phyloP scores from a whole-genome alignment of 78 protist species.

The Dictyostelium intermedium region DNA sequence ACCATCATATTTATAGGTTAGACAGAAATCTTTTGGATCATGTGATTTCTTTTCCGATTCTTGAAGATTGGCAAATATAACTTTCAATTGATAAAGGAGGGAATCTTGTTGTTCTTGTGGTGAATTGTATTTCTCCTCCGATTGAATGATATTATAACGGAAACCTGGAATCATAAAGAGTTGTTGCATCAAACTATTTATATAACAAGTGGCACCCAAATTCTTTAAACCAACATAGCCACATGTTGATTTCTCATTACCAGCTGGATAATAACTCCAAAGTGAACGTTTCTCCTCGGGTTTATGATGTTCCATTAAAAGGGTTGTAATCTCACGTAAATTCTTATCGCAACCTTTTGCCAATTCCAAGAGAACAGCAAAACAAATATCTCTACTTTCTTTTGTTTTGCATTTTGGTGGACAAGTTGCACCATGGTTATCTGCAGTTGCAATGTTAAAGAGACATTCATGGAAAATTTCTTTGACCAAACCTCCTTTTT shows the following conservation, averaged over 20 bases:
- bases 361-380: conserved; percentile 63
- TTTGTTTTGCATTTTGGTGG: conserved; percentile 83
- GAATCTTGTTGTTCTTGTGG: conserved; percentile 31
- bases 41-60: conserved; percentile 83
- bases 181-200: conserved; percentile 92
- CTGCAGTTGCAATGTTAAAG: conserved; percentile 81
- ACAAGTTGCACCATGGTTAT: conserved; percentile 76
- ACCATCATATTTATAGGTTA: conserved; percentile 81
- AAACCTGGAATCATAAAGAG: conserved; percentile 81
- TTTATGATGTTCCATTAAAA: conserved; percentile 34
- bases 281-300: conserved; percentile 45
- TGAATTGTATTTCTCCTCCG: conserved; percentile 21
- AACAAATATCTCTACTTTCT: conserved; percentile 60
- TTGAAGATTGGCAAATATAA: conserved; percentile 80
- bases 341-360: conserved; percentile 27
- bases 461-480: conserved; percentile 66
- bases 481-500: conserved; percentile 33
- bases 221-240: conserved; percentile 92
- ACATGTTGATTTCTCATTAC: conserved; percentile 72
- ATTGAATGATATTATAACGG: conserved; percentile 66
- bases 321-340: not conserved
- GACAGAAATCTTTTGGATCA: conserved; percentile 80
- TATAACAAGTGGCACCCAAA: conserved; percentile 94
- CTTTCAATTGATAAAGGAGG: conserved; percentile 68
- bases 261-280: conserved; percentile 81